Evolutionary conservation across 106 monocot genomes (phyloP).

Genomic region (Dioscorea dumetorum): DNA sequence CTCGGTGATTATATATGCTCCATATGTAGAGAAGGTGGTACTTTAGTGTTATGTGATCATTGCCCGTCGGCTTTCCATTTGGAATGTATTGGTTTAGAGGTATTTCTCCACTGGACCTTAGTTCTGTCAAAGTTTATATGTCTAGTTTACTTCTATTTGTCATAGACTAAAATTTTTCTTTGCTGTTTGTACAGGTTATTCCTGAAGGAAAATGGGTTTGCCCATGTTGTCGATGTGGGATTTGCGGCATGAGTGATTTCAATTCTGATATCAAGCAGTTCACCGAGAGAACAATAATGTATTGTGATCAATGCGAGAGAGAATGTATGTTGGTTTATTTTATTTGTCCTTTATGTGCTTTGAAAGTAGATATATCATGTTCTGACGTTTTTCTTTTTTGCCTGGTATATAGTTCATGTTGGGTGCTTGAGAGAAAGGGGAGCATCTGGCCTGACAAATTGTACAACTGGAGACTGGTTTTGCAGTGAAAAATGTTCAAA

Average conservation of each 20-base stretch:
- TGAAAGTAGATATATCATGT: background rate
- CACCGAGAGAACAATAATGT: constrained; percentile 42
- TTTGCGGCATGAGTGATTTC: constrained; percentile 56
- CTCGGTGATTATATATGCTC: constrained; percentile 50
- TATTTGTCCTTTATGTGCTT: background rate
- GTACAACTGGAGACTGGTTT: constrained; percentile 63
- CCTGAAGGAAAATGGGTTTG: constrained; percentile 73
- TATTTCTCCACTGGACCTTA: background rate
- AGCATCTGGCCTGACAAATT: constrained; percentile 8
- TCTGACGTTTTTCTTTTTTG: constrained; percentile 3
- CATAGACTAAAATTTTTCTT: background rate
- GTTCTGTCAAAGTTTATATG: background rate
- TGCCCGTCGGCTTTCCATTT: constrained; percentile 72
- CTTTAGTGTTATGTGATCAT: constrained; percentile 51
- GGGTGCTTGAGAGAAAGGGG: constrained; percentile 41
- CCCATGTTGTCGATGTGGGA: constrained; percentile 53
- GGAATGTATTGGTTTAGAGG: constrained; percentile 51
- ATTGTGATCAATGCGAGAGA: constrained; percentile 67
- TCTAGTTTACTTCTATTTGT: background rate
- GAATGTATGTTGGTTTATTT: constrained; percentile 38
- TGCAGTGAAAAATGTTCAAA: constrained; percentile 58
- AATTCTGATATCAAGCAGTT: constrained; percentile 30
- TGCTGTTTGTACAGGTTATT: constrained; percentile 28
- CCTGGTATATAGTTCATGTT: constrained; percentile 57
- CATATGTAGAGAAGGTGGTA: constrained; percentile 62